These are phyloP conservation scores for Clitopilus hobsonii DNA, from an alignment of 768 basidiomycete genomes.

Conservation along the genomic window DNA sequence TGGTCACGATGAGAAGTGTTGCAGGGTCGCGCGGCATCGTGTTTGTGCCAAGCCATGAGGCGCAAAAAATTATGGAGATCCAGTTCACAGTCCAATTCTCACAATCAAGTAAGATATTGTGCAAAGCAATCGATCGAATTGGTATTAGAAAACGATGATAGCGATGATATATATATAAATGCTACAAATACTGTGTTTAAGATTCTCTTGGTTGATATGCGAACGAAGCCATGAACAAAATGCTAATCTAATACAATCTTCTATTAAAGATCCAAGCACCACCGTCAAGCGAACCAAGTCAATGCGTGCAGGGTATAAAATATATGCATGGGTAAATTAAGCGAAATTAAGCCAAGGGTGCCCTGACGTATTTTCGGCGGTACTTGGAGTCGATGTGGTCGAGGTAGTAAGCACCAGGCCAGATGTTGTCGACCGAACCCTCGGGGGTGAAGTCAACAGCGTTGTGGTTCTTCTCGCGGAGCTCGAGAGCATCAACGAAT, in stretches of 20 bases:
- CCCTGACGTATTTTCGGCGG: conserved; percentile 78
- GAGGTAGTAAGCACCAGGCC: conserved; percentile 93
- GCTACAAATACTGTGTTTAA: background rate
- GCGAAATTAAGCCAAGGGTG: conserved; percentile 20
- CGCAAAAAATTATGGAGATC: too few species aligned
- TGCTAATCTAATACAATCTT: conserved; percentile 9
- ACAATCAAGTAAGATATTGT: background rate
- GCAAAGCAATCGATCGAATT: background rate
- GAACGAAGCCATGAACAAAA: background rate
- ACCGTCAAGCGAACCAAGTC: background rate
- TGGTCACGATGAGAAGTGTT: background rate
- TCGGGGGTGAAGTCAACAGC: conserved; percentile 78
- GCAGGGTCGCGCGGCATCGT: background rate
- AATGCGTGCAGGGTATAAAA: conserved; percentile 1
- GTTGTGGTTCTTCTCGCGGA: conserved; percentile 97
- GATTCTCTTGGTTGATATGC: background rate
- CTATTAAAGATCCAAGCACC: conserved; percentile 9
- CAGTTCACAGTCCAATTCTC: background rate
- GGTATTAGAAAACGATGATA: background rate
- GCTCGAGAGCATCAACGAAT: conserved; percentile 83
- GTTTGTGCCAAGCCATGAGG: background rate
- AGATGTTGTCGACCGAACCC: conserved; percentile 88
- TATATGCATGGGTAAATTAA: conserved; percentile 10
- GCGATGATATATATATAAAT: background rate
- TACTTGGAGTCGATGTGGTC: conserved; percentile 85